Conservation (phyloP, 1,284 basidiomycete genomes). For the Trametes polyzona region DNA sequence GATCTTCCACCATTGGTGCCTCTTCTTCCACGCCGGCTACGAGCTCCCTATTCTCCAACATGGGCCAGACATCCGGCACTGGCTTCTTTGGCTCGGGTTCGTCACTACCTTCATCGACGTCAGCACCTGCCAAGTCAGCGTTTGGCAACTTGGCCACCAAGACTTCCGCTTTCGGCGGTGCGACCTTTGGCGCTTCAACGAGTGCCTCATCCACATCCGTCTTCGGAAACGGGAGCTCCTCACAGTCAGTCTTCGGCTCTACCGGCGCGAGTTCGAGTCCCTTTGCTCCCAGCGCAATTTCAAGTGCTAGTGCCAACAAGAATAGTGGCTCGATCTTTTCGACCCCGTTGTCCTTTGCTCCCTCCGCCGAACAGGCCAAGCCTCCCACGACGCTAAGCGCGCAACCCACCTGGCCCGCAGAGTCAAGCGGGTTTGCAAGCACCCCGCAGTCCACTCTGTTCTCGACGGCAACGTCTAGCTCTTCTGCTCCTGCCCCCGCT, state of each 20-base stretch:
- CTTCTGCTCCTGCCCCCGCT: background rate
- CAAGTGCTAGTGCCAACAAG: background rate
- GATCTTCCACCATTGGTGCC: background rate
- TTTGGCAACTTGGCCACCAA: slow-evolving; percentile 28
- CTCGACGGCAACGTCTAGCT: background rate
- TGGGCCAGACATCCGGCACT: slow-evolving; percentile 10
- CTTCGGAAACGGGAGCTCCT: slow-evolving; percentile 1
- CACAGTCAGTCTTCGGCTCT: slow-evolving; percentile 19
- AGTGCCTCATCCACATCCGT: slow-evolving; percentile 13
- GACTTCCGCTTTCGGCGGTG: slow-evolving; percentile 16
- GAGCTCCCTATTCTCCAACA: background rate
- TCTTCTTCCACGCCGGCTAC: background rate
- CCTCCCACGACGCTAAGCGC: slow-evolving; percentile 1
- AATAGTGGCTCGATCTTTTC: background rate
- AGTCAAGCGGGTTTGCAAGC: background rate
- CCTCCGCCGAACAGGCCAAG: background rate
- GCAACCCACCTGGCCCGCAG: slow-evolving; percentile 18
- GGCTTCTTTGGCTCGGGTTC: slow-evolving; percentile 16
- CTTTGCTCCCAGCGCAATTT: too few relatives aligned
- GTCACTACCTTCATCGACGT: background rate
- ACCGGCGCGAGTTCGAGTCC: slow-evolving; percentile 8
- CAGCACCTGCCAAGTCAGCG: slow-evolving; percentile 22
- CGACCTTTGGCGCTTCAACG: slow-evolving; percentile 19
- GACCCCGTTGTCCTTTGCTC: background rate
- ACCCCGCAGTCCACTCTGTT: background rate